Conservation (phyloP, 257 asterid genomes). For the Solanum ossicruentum region DNA sequence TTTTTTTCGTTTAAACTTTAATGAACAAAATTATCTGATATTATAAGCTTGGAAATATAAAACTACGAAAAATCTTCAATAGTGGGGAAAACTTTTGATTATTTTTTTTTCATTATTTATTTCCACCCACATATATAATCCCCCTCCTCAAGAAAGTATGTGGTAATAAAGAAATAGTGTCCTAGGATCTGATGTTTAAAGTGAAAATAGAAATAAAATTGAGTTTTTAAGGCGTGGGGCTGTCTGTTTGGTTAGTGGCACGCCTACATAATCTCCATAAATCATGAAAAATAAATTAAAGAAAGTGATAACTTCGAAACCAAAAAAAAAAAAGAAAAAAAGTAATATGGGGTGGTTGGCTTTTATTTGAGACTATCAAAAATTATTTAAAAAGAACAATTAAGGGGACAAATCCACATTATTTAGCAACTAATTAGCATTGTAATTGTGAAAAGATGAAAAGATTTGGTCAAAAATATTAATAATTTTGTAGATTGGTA, state of each 20-base stretch:
- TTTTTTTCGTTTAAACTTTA: neutral
- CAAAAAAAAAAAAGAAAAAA: neutral
- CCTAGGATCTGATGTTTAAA: conserved; percentile 37
- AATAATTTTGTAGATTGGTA: too few relatives aligned
- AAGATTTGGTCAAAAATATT: too few relatives aligned
- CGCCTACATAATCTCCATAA: conserved; percentile 36
- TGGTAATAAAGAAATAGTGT: neutral
- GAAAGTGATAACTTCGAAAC: neutral
- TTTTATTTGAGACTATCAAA: conserved; percentile 8
- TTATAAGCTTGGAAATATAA: neutral
- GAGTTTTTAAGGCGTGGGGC: conserved; percentile 35
- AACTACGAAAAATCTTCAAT: neutral
- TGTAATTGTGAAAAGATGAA: too few relatives aligned
- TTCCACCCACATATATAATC: neutral
- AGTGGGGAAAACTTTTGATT: conserved; percentile 2
- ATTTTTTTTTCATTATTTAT: conserved; percentile 1
- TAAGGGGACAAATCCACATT: neutral
- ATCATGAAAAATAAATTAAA: conserved; percentile 16
- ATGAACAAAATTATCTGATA: neutral
- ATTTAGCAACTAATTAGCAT: neutral
- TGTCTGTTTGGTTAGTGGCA: conserved; percentile 31
- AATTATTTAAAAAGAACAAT: conserved; percentile 1
- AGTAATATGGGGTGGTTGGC: neutral
- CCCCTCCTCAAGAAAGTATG: neutral
- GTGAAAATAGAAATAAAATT: neutral